A percentile compares a stretch with the other conserved stretches of the same genome.
These are phyloP conservation scores for Tolypocladium endophyticum DNA, from an alignment of 2,329 filamentous ascomycete species.

Conservation along the genomic window DNA sequence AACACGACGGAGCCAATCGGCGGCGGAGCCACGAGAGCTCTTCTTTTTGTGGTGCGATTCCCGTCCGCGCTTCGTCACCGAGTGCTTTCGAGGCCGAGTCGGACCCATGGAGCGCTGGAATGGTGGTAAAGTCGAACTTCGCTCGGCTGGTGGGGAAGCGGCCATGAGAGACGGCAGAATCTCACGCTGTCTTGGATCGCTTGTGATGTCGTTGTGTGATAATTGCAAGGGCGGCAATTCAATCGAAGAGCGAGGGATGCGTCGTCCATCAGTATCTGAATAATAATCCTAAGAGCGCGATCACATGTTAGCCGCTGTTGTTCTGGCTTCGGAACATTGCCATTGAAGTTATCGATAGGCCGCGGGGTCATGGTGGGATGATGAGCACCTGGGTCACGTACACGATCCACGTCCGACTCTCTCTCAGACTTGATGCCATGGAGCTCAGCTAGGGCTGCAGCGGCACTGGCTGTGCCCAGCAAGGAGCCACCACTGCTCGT, in stretches of 20 bases:
- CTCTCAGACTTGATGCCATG: constrained; percentile 63
- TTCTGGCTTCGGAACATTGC: not conserved
- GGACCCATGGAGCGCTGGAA: constrained; percentile 64
- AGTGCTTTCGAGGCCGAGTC: constrained; percentile 71
- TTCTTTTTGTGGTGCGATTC: constrained; percentile 72
- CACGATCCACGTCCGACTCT: constrained; percentile 69
- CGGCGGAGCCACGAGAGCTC: constrained; percentile 59
- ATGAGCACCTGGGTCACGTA: constrained; percentile 31
- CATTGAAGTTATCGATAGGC: constrained; percentile 14
- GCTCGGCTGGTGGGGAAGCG: constrained; percentile 65
- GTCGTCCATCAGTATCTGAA: constrained; percentile 58
- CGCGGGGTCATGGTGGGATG: constrained; percentile 9
- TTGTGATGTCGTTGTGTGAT: constrained; percentile 50
- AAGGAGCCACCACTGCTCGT: constrained; percentile 27
- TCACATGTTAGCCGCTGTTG: constrained; percentile 1
- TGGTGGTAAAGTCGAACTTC: constrained; percentile 80
- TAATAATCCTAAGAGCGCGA: constrained; percentile 45
- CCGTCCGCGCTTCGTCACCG: constrained; percentile 68
- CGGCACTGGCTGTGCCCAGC: constrained; percentile 58
- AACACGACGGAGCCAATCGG: constrained; percentile 51
- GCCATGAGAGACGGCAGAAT: constrained; percentile 73
- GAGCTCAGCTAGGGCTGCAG: constrained; percentile 78
- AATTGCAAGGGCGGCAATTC: constrained; percentile 62
- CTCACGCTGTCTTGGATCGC: constrained; percentile 64
- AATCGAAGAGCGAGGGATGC: constrained; percentile 55